Evolutionary conservation across 148 eudicot genomes (phyloP).

Genomic region (Dysphania ambrosioides): DNA sequence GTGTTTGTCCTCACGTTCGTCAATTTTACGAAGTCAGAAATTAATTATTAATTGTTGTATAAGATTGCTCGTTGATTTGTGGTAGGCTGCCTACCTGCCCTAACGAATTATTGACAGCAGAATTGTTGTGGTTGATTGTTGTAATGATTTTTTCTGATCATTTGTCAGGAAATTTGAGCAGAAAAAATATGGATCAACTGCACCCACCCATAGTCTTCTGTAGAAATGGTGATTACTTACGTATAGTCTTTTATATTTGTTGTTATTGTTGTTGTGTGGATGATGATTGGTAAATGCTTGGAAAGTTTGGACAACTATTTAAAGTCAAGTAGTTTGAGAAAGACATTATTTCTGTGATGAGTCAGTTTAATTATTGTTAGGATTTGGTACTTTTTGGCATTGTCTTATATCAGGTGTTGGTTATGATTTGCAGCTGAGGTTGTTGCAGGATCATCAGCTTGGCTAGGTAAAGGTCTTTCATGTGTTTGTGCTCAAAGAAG

Average conservation of each 20-base stretch:
- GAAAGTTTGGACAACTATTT: neutral
- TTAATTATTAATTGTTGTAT: neutral
- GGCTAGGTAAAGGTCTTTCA: slow-evolving; percentile 96
- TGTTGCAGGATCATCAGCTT: slow-evolving; percentile 96
- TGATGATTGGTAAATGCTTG: neutral
- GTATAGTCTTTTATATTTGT: neutral
- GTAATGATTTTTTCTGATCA: slow-evolving; percentile 13
- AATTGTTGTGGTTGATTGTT: slow-evolving; percentile 13
- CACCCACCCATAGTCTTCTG: slow-evolving; percentile 35
- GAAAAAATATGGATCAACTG: slow-evolving; percentile 33
- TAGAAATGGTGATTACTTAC: slow-evolving; percentile 37
- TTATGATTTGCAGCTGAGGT: slow-evolving; percentile 69
- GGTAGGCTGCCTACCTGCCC: slow-evolving; percentile 25
- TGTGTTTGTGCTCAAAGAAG: slow-evolving; percentile 97
- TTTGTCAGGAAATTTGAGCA: slow-evolving; percentile 15
- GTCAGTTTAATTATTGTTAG: neutral
- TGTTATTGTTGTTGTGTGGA: neutral
- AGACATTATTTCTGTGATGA: no score
- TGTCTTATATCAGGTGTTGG: slow-evolving; percentile 16
- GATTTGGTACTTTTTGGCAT: neutral
- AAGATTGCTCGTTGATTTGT: neutral
- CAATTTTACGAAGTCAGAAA: slow-evolving; percentile 18
- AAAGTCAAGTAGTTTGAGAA: neutral
- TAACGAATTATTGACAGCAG: slow-evolving; percentile 13
- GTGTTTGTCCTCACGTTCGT: slow-evolving; percentile 33